phyloP scores from a whole-genome alignment of 805 yeast genomes.

The Naumovozyma castellii region DNA sequence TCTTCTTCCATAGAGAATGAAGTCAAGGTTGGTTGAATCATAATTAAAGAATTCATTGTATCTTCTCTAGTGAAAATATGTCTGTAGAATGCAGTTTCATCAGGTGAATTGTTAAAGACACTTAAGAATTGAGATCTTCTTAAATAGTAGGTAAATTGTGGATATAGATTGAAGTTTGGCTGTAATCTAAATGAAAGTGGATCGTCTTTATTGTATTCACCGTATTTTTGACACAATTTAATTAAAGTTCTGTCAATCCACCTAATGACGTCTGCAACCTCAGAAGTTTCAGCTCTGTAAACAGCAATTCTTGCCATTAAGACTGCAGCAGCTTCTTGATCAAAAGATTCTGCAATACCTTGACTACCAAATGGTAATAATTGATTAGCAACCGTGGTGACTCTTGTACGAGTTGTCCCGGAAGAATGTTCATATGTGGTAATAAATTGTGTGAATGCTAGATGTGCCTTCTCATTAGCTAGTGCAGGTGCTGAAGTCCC shows the following conservation, averaged over 20 bases:
- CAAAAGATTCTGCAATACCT: constrained; percentile 58
- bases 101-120: constrained; percentile 96
- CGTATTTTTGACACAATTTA: constrained; percentile 83
- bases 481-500: constrained; percentile 4
- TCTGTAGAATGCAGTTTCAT: constrained; percentile 94
- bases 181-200: constrained; percentile 73
- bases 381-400: constrained; percentile 66
- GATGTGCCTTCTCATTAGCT: constrained; percentile 22
- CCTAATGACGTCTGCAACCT: constrained; percentile 83
- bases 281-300: constrained; percentile 71
- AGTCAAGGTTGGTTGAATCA: constrained; percentile 96
- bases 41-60: constrained; percentile 81
- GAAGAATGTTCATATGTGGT: constrained; percentile 94
- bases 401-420: constrained; percentile 81
- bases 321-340: constrained; percentile 97
- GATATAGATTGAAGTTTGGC: constrained; percentile 77
- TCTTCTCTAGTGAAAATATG: constrained; percentile 88
- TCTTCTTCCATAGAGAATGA: constrained; percentile 77
- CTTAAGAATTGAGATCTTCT: constrained; percentile 94
- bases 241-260: constrained; percentile 93
- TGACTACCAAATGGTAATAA: constrained; percentile 48
- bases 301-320: constrained; percentile 86
- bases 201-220: constrained; percentile 84
- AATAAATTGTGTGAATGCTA: constrained; percentile 65
- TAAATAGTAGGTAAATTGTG: constrained; percentile 91